These are phyloP conservation scores for Phytophthora ramorum DNA, from an alignment of 352 stramenopile species.

Conservation along the genomic window DNA sequence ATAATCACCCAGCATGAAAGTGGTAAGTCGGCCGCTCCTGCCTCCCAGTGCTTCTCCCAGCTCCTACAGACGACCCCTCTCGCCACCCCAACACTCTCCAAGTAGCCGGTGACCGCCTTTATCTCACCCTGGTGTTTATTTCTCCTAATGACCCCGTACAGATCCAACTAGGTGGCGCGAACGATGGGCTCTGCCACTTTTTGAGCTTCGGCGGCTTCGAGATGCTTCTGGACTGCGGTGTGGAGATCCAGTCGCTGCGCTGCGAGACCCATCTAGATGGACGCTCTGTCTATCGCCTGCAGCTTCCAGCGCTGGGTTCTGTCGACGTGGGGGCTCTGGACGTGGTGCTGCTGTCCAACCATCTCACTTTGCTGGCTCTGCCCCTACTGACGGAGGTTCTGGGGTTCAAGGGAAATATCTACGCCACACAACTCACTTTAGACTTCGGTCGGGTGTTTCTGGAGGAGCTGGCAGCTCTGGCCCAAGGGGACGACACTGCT, in stretches of 20 bases:
- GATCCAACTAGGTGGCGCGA: slow-evolving; percentile 79
- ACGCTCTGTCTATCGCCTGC: slow-evolving; percentile 29
- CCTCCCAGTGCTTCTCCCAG: background rate
- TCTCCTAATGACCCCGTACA: slow-evolving; percentile 24
- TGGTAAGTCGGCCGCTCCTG: slow-evolving; percentile 29
- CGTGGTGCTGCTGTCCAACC: slow-evolving; percentile 79
- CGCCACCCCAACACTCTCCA: background rate
- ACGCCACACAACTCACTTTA: slow-evolving; percentile 75
- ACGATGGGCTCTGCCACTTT: slow-evolving; percentile 83
- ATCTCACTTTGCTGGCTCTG: slow-evolving; percentile 70
- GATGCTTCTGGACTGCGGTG: slow-evolving; percentile 81
- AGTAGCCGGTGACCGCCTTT: slow-evolving; percentile 9
- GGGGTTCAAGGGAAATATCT: slow-evolving; percentile 77
- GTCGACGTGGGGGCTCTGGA: slow-evolving; percentile 76
- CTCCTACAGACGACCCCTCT: slow-evolving; percentile 4
- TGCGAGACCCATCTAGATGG: background rate
- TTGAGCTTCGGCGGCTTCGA: slow-evolving; percentile 81
- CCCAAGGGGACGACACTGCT: slow-evolving; percentile 22
- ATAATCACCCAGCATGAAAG: slow-evolving; percentile 33
- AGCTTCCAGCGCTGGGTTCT: slow-evolving; percentile 45
- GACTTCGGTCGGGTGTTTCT: slow-evolving; percentile 76
- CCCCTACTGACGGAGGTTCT: slow-evolving; percentile 78
- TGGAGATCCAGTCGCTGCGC: slow-evolving; percentile 35
- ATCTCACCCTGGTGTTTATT: slow-evolving; percentile 29
- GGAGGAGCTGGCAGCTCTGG: slow-evolving; percentile 59